Conservation (phyloP, 768 basidiomycete genomes). For the Hirschioporus abietinus region DNA sequence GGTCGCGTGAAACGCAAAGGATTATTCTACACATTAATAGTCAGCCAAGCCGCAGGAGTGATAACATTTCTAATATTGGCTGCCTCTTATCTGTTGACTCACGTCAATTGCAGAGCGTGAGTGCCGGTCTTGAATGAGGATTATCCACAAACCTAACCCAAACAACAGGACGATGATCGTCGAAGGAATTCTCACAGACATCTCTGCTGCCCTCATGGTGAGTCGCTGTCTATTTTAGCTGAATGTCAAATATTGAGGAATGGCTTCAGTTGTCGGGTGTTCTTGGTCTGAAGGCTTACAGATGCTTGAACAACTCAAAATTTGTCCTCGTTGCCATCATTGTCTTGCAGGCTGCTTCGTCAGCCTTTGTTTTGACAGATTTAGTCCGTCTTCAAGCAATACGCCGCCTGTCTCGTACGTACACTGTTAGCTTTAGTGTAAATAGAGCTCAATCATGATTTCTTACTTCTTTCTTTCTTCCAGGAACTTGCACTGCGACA, state of each 20-base stretch:
- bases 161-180: background rate
- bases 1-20: constrained; percentile 53
- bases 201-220: constrained; percentile 22
- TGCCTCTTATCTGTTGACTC: constrained; percentile 38
- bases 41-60: constrained; percentile 50
- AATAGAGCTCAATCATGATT: background rate
- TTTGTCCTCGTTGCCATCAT: constrained; percentile 40
- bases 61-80: constrained; percentile 38
- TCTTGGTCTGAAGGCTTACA: constrained; percentile 61
- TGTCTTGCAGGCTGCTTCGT: constrained; percentile 37
- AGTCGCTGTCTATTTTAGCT: background rate
- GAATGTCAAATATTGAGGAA: background rate
- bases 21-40: constrained; percentile 51
- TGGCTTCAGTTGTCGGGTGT: constrained; percentile 50
- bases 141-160: background rate
- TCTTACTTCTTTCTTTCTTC: no score
- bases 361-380: constrained; percentile 38
- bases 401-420: constrained; percentile 45
- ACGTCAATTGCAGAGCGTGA: constrained; percentile 43
- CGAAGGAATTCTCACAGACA: background rate
- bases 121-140: constrained; percentile 31
- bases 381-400: constrained; percentile 30
- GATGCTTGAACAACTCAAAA: constrained; percentile 56
- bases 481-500: constrained; percentile 45
- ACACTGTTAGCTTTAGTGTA: background rate